Evolutionary conservation across 2,329 filamentous ascomycete genomes (phyloP).

Genomic region (Botrytis porri): DNA sequence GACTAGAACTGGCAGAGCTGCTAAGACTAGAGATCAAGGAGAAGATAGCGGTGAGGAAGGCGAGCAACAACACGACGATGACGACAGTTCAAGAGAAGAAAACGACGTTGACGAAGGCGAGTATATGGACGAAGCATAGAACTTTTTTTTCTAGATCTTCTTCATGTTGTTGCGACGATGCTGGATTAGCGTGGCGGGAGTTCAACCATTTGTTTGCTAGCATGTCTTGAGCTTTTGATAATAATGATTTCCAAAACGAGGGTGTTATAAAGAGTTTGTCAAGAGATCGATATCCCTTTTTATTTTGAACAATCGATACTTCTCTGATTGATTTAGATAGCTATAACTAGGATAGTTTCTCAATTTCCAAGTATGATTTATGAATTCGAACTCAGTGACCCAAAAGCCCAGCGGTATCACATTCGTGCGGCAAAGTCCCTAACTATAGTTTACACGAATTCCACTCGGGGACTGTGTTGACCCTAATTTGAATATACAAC

Average conservation of each 20-base stretch:
- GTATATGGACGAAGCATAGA: neutral
- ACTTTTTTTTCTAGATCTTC: neutral
- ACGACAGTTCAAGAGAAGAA: neutral
- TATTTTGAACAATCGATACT: neutral
- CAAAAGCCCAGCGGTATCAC: too few species aligned
- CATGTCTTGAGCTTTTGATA: neutral
- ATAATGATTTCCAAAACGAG: neutral
- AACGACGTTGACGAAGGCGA: neutral
- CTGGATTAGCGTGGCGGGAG: neutral
- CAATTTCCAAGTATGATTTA: neutral
- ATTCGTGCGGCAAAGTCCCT: neutral
- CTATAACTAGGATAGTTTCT: neutral
- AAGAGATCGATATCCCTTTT: neutral
- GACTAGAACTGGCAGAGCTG: neutral
- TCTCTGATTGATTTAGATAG: neutral
- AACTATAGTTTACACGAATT: neutral
- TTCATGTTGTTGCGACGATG: neutral
- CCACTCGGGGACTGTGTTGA: neutral
- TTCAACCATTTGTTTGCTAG: neutral
- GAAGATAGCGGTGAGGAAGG: neutral
- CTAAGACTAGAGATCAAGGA: neutral
- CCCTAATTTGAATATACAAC: neutral
- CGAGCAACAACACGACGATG: neutral
- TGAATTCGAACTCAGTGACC: neutral
- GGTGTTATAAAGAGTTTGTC: neutral